Evolutionary conservation across 192 early-diverging fungal genomes (phyloP), one percentile per base, ranked within the genome.

Genomic region (Backusella macrospora): DNA sequence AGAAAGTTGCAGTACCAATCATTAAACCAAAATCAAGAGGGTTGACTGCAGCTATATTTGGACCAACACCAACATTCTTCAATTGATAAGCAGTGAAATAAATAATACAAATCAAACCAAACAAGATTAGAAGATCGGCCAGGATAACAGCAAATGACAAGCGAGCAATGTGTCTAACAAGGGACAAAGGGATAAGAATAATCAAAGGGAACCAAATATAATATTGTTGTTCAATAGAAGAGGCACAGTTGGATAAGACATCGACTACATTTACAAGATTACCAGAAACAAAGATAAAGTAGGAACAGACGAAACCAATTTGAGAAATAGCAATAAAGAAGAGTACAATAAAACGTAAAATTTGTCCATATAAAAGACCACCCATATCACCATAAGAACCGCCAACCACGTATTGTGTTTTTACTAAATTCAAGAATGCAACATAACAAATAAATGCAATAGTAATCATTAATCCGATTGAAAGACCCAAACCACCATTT

Each of bases 221-320:
- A 42, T 85, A 86, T 76, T 91, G 91, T 59, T 84, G 82, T 29
- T 88, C 83, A 29, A 86, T 77, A 65, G 86, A 84, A 71, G 77
- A 49, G 42, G 76, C 73, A 86, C 90, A 95, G 65, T 88, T 80
- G 23, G 89, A 89, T 6, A 89, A 73, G 15, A 89, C 85, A 78
- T 90, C 88, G 64, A 91, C 80, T 47, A 90, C 84, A 34, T 92
- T 90, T 13, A 84, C 83, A 55, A 96, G 82, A 76, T 95, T 97
- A 73, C 93, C 91, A 6, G 94, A 90, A 14, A 97, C 86, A 80
- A 97, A 97, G 42, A 97, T 95, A 65, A 91, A 86, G 70, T 96
- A 95, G 0, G 94, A 93, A 62, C 93, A 95, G 69, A 92, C 91
- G 78, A 96, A 96, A 2, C 95, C 95, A 59, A 93, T 85, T 83